Conservation (phyloP, 495 filamentous ascomycete genomes). For the Tuber microsphaerosporum region DNA sequence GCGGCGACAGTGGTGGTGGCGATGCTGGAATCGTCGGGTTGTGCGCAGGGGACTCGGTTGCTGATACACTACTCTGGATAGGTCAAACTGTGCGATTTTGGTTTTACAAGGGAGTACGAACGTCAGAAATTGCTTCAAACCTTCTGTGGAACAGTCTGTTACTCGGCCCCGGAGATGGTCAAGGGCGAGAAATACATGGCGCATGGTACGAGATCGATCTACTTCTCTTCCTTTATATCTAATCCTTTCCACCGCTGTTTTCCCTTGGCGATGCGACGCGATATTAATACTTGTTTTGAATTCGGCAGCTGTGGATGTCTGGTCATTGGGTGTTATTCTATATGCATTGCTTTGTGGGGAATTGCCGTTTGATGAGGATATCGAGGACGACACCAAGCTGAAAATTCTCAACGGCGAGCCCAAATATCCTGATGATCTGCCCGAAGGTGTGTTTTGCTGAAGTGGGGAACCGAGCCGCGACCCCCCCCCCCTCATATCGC, state of each 20-base stretch:
- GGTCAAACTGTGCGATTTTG: slow-evolving; percentile 98
- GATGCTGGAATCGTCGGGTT: not conserved
- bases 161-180: slow-evolving; percentile 96
- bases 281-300: slow-evolving; percentile 30
- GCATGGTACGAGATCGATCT: slow-evolving; percentile 39
- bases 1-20: not conserved
- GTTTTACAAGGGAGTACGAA: slow-evolving; percentile 95
- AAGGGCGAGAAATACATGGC: slow-evolving; percentile 84
- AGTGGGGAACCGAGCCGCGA: not conserved
- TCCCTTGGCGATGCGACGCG: not conserved
- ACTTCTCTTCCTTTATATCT: slow-evolving; percentile 15
- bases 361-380: slow-evolving; percentile 91
- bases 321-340: slow-evolving; percentile 94
- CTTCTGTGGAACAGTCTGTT: slow-evolving; percentile 95
- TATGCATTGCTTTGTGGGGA: slow-evolving; percentile 89
- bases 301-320: slow-evolving; percentile 67
- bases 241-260: not conserved
- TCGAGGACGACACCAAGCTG: slow-evolving; percentile 73
- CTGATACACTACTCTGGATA: slow-evolving; percentile 17
- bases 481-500: not conserved
- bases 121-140: slow-evolving; percentile 93
- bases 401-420: slow-evolving; percentile 81
- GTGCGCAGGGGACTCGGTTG: not conserved
- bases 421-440: slow-evolving; percentile 70
- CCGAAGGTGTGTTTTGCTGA: slow-evolving; percentile 42